Conservation (phyloP, 352 stramenopile genomes). For the Phytophthora sansomeana region DNA sequence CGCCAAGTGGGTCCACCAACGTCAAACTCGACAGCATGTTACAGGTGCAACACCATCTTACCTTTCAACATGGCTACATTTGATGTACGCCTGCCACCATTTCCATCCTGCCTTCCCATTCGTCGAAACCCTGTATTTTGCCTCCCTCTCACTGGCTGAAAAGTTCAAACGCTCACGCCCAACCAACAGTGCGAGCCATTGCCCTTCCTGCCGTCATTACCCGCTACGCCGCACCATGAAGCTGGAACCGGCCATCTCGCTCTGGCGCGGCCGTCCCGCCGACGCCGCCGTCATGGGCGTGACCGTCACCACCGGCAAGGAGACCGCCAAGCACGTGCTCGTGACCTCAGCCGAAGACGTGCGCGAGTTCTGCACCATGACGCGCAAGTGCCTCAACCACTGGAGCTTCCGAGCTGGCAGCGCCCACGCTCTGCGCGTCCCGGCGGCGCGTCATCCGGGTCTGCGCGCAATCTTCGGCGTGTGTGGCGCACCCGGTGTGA, state of each 20-base stretch:
- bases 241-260: constrained; percentile 69
- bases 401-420: constrained; percentile 75
- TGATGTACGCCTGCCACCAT: neutral
- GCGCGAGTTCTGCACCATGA: constrained; percentile 66
- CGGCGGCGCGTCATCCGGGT: constrained; percentile 61
- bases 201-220: constrained; percentile 2
- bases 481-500: constrained; percentile 44
- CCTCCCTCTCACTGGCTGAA: constrained; percentile 30
- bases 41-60: neutral
- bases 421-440: constrained; percentile 52
- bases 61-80: constrained; percentile 26
- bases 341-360: constrained; percentile 73
- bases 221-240: constrained; percentile 51
- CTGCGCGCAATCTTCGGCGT: constrained; percentile 70
- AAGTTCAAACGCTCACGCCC: constrained; percentile 31
- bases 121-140: constrained; percentile 4
- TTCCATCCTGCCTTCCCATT: constrained; percentile 11
- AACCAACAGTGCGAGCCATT: constrained; percentile 29
- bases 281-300: constrained; percentile 57
- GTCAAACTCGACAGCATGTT: neutral
- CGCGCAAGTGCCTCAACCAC: constrained; percentile 80
- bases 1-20: neutral
- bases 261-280: constrained; percentile 68
- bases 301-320: neutral
- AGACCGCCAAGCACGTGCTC: constrained; percentile 68